Evolutionary conservation across 306 rosid genomes (phyloP), one percentile per base, ranked within the genome.

Genomic region (Luffa acutangula): DNA sequence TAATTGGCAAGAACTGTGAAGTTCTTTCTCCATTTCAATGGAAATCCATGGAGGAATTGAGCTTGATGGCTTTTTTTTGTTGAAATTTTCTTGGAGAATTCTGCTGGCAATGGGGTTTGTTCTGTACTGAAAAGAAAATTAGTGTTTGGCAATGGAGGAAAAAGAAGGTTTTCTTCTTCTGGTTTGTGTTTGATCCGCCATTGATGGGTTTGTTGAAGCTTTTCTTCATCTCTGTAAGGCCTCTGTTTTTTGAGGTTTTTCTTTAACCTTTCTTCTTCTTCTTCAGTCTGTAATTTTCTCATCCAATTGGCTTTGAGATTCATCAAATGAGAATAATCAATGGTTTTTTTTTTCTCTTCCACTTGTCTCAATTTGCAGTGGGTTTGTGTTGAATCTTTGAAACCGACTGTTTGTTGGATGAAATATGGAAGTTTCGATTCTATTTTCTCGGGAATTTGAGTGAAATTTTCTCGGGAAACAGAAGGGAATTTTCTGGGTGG

Each of bases 21-120:
- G 9, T 51, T 73, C 21, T 73, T 71, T 46, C 76, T 46, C 56
- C 39, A 71, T 43, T 73, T 48, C 63, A 74, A 46, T 33, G 33
- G 45, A 74, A 72, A 48, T 21, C 77, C 58, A 72, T 48, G 77
- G 77, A 20, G 76, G 76, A 69, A 70, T 21, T 45, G 20, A 70
- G 18, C 15, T 60, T 43, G 74, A 43, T 39, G 34, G 46, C 4
- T 41, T 67, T 64, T 33, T 64, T 65, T 18, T 2, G 0, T 36
- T 20, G 25, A 59, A 21, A 9, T 25, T 33, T 60, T 54, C 59
- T 20, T 58, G 64, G 21, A 58, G 64, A 20, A 58, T 58, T 58
- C 64, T 20, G 64, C 36, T 58, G 64, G 25, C 64, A 7, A 31
- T 7, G 36, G 71, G 46, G 71, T 64, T 64, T 64, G 10, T 34